These are phyloP conservation scores for Elongisporangium prolatum DNA, from an alignment of 352 stramenopile genomes.

Conservation along the genomic window DNA sequence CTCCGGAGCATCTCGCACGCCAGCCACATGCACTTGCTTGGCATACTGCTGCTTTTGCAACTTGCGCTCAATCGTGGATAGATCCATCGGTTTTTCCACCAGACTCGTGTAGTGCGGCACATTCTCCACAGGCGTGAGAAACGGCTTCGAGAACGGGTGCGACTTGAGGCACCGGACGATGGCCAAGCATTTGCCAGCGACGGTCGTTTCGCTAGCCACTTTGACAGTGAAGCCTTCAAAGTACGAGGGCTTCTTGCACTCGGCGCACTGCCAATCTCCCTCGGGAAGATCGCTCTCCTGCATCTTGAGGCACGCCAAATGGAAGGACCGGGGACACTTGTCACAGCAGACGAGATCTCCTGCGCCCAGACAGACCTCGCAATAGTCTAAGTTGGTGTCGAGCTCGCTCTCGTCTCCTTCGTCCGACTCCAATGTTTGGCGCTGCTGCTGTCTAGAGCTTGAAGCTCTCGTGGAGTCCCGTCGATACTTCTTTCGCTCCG, in stretches of 20 bases:
- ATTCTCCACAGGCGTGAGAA: constrained; percentile 69
- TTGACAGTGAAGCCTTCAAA: constrained; percentile 44
- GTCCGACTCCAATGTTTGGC: constrained; percentile 5
- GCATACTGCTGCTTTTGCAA: constrained; percentile 54
- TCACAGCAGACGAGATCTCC: constrained; percentile 90
- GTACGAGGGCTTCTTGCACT: constrained; percentile 71
- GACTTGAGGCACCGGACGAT: constrained; percentile 65
- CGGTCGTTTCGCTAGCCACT: constrained; percentile 43
- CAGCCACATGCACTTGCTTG: constrained; percentile 13
- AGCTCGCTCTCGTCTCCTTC: constrained; percentile 51
- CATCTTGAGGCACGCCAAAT: constrained; percentile 81
- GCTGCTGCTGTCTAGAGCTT: not conserved
- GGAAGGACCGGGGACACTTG: constrained; percentile 90
- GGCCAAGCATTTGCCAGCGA: constrained; percentile 60
- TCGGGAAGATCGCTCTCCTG: constrained; percentile 65
- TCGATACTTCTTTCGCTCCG: not conserved
- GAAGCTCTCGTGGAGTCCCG: not conserved
- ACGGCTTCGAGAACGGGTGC: constrained; percentile 78
- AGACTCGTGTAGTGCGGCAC: constrained; percentile 70
- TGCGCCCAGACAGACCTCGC: constrained; percentile 71
- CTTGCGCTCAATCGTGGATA: constrained; percentile 69
- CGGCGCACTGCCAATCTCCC: constrained; percentile 77
- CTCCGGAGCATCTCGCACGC: constrained; percentile 34
- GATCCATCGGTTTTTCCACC: constrained; percentile 80
- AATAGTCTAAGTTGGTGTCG: constrained; percentile 81